A percentile compares a stretch with the other conserved stretches of the same genome.
Conservation (phyloP, 495 filamentous ascomycete genomes). For the Aspergillus olivimuriae region DNA sequence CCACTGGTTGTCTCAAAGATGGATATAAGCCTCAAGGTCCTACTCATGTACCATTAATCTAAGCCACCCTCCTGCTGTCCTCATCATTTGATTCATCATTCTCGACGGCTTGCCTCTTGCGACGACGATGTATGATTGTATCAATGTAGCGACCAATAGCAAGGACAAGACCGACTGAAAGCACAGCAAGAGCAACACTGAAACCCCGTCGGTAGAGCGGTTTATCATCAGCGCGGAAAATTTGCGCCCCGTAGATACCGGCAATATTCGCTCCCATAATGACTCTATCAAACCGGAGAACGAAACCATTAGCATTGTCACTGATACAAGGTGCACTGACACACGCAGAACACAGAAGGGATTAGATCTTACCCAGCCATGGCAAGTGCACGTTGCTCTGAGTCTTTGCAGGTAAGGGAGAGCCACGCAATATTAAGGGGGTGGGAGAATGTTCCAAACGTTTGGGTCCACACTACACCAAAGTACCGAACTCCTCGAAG, state of each 20-base stretch:
- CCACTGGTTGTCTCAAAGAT: too few relatives aligned
- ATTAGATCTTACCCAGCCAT: slow-evolving; percentile 7
- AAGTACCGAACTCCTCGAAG: slow-evolving; percentile 14
- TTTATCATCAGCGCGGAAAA: slow-evolving; percentile 11
- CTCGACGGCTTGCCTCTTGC: slow-evolving; percentile 1
- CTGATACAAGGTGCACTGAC: too few relatives aligned
- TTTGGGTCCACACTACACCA: slow-evolving; percentile 8
- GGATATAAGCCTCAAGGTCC: too few relatives aligned
- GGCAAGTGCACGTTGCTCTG: slow-evolving; percentile 9
- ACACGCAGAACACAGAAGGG: too few relatives aligned
- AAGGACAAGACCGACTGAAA: slow-evolving; percentile 7
- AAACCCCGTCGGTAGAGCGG: slow-evolving; percentile 11
- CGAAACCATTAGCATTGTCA: neutral
- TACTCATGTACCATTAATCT: neutral
- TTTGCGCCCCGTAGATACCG: slow-evolving; percentile 12
- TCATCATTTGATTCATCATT: neutral
- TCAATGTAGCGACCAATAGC: slow-evolving; percentile 4
- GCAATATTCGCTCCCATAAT: slow-evolving; percentile 14
- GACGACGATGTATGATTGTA: slow-evolving; percentile 2
- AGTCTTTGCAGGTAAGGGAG: slow-evolving; percentile 8
- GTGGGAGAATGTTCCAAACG: slow-evolving; percentile 7
- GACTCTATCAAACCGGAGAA: neutral
- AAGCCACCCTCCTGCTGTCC: neutral
- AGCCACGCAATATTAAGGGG: slow-evolving; percentile 12
- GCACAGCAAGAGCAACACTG: slow-evolving; percentile 4